Evolutionary conservation across 2,329 filamentous ascomycete genomes (phyloP).

Genomic region (Alternaria brassicicola): DNA sequence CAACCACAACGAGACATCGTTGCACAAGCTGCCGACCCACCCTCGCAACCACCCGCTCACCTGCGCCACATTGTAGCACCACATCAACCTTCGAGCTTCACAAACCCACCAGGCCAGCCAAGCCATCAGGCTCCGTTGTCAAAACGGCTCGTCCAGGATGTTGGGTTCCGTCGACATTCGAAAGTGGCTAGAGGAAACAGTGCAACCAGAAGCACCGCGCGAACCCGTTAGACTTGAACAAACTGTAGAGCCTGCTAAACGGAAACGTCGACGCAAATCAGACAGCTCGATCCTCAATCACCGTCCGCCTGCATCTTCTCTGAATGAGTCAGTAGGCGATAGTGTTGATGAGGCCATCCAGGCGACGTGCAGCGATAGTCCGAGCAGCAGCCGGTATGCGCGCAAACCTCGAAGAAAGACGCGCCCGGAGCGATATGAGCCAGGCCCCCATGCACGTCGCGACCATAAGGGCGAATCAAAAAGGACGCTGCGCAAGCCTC

Average conservation of each 20-base stretch:
- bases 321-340: slow-evolving; percentile 10
- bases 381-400: slow-evolving; percentile 45
- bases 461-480: slow-evolving; percentile 34
- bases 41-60: slow-evolving; percentile 11
- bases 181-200: slow-evolving; percentile 53
- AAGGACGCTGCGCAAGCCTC: slow-evolving; percentile 44
- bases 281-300: slow-evolving; percentile 49
- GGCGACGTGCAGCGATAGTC: slow-evolving; percentile 17
- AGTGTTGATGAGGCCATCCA: slow-evolving; percentile 24
- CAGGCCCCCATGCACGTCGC: slow-evolving; percentile 25
- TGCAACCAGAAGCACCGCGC: slow-evolving; percentile 40
- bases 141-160: slow-evolving; percentile 31
- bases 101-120: slow-evolving; percentile 15
- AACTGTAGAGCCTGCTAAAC: slow-evolving; percentile 5
- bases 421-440: slow-evolving; percentile 53
- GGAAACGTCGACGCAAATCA: slow-evolving; percentile 42
- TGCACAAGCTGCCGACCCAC: slow-evolving; percentile 31
- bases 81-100: slow-evolving; percentile 7
- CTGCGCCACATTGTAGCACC: slow-evolving; percentile 38
- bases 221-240: slow-evolving; percentile 22
- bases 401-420: slow-evolving; percentile 56
- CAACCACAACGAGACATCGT: slow-evolving; percentile 11
- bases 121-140: slow-evolving; percentile 9
- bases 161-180: slow-evolving; percentile 51
- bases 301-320: slow-evolving; percentile 17